Evolutionary conservation across 768 basidiomycete species (phyloP).

Genomic region (Russula sp.): DNA sequence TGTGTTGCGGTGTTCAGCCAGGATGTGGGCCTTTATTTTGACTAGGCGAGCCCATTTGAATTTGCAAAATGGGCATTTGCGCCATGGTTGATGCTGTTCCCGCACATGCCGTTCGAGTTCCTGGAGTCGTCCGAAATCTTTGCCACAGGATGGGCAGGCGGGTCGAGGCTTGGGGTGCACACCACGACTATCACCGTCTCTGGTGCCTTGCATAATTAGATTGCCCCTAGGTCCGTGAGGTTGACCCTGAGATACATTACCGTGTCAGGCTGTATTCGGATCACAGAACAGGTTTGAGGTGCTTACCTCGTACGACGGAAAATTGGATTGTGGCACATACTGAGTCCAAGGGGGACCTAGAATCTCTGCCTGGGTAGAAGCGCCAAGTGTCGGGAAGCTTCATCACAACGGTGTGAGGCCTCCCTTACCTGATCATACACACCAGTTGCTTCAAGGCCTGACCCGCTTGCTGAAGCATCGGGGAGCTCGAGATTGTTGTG

Average conservation of each 20-base stretch:
- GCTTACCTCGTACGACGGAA: not conserved
- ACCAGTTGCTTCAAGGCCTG: not conserved
- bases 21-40: not conserved
- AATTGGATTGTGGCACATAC: not conserved
- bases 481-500: not conserved
- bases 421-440: not conserved
- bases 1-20: not conserved
- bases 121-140: too few species aligned
- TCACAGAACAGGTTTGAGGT: not conserved
- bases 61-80: not conserved
- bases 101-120: not conserved
- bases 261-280: too few species aligned
- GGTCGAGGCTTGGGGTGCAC: too few species aligned
- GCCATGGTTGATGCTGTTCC: not conserved
- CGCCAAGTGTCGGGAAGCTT: not conserved
- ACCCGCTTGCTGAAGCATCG: not conserved
- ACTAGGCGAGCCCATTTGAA: not conserved
- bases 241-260: not conserved
- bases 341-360: not conserved
- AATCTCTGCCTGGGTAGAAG: not conserved
- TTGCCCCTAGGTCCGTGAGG: not conserved
- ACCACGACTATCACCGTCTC: not conserved
- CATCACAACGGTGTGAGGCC: not conserved
- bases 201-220: not conserved
- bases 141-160: not conserved